These are phyloP conservation scores for Pontederia crassipes DNA, from an alignment of 176 grass and related monocot genomes.

Conservation along the genomic window DNA sequence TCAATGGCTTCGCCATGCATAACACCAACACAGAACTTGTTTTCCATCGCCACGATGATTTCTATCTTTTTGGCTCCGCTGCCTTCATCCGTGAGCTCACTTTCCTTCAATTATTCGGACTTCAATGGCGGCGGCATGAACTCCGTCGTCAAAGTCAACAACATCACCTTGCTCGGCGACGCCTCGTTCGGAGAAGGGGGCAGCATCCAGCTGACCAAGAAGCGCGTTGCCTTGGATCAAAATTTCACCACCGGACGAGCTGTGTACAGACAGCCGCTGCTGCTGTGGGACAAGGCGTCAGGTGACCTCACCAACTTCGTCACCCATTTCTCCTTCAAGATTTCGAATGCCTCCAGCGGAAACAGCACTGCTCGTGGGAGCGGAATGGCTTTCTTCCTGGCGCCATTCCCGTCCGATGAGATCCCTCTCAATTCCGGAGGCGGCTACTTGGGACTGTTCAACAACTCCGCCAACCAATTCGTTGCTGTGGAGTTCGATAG, in stretches of 20 bases:
- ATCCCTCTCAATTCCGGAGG: not conserved
- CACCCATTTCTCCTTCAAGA: constrained; percentile 33
- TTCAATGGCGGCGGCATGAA: not conserved
- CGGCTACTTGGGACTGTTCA: constrained; percentile 35
- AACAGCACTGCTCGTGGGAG: not conserved
- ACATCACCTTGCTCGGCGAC: constrained; percentile 11
- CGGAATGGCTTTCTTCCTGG: constrained; percentile 48
- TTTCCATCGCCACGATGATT: not conserved
- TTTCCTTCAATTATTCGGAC: constrained; percentile 32
- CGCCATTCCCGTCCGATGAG: constrained; percentile 7
- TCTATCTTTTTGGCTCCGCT: not conserved
- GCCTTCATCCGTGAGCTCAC: constrained; percentile 10
- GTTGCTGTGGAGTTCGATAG: constrained; percentile 39
- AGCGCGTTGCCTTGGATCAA: not conserved
- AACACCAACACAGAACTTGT: not conserved
- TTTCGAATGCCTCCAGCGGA: not conserved
- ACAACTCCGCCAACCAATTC: not conserved
- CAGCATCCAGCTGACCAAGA: not conserved
- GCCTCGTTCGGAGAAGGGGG: not conserved
- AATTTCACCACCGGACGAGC: constrained; percentile 9
- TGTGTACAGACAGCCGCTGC: constrained; percentile 11
- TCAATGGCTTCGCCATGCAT: too few relatives aligned
- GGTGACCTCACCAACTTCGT: constrained; percentile 31
- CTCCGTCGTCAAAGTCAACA: not conserved
- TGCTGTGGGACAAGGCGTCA: constrained; percentile 27